Evolutionary conservation across 2,329 filamentous ascomycete species (phyloP).

Genomic region (Microcyclospora pomicola): DNA sequence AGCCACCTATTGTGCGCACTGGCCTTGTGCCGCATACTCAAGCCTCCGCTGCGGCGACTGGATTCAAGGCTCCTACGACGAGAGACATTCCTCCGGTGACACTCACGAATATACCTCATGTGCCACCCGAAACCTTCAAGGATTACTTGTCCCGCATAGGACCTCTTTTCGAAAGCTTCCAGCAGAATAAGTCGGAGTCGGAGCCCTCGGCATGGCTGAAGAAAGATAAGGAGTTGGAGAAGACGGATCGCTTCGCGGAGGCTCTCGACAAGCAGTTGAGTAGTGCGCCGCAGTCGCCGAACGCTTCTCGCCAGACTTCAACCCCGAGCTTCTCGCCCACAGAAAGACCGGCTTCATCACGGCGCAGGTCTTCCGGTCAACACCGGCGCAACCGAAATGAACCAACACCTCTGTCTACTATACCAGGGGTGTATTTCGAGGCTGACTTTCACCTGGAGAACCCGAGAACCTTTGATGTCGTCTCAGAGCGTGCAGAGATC

Average conservation of each 20-base stretch:
- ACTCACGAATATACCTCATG: conserved; percentile 70
- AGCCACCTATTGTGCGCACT: conserved; percentile 78
- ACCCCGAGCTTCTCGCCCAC: conserved; percentile 30
- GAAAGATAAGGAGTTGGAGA: conserved; percentile 30
- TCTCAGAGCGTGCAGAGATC: conserved; percentile 93
- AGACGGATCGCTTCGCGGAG: conserved; percentile 36
- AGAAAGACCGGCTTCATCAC: conserved; percentile 29
- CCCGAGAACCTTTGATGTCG: conserved; percentile 86
- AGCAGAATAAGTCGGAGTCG: conserved; percentile 64
- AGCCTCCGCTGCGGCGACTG: conserved; percentile 54
- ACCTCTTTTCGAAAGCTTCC: conserved; percentile 75
- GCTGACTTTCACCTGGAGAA: conserved; percentile 93
- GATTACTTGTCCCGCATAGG: conserved; percentile 77
- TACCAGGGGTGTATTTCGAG: conserved; percentile 87
- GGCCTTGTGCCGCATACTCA: conserved; percentile 69
- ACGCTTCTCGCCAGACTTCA: conserved; percentile 27
- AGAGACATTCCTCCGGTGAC: conserved; percentile 88
- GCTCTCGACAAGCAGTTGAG: conserved; percentile 30
- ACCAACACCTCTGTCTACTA: conserved; percentile 76
- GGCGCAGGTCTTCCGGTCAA: conserved; percentile 37
- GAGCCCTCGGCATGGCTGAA: conserved; percentile 41
- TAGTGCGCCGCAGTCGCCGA: conserved; percentile 23
- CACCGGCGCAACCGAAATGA: conserved; percentile 50
- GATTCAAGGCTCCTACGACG: conserved; percentile 59
- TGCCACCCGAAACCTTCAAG: conserved; percentile 68